These are phyloP conservation scores for Trametes maxima DNA, from an alignment of 768 basidiomycete genomes.

Conservation along the genomic window DNA sequence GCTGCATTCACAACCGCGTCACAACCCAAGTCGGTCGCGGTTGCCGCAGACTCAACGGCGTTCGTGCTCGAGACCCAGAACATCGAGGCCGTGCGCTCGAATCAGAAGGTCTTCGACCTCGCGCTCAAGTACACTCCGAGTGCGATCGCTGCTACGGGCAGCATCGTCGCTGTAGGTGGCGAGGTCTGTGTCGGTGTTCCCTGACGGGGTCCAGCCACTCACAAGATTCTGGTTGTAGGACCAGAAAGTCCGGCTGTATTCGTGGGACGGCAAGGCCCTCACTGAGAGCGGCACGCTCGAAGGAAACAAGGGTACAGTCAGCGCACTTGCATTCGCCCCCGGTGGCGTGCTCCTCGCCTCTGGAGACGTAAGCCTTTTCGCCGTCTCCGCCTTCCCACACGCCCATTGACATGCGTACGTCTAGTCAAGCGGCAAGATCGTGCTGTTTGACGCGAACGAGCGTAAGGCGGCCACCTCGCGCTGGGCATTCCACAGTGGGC, in stretches of 20 bases:
- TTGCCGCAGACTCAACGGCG: slow-evolving; percentile 59
- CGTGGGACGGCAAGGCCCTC: slow-evolving; percentile 69
- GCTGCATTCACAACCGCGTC: slow-evolving; percentile 53
- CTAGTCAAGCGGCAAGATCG: slow-evolving; percentile 85
- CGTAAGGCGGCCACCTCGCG: slow-evolving; percentile 69
- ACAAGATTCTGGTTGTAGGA: slow-evolving; percentile 46
- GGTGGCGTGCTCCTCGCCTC: slow-evolving; percentile 75
- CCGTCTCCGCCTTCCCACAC: not conserved
- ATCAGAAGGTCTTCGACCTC: slow-evolving; percentile 66
- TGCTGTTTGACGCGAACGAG: slow-evolving; percentile 71
- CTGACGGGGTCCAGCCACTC: not conserved
- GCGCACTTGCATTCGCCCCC: slow-evolving; percentile 77
- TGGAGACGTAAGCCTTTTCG: slow-evolving; percentile 76
- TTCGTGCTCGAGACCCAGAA: slow-evolving; percentile 61
- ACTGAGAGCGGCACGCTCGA: slow-evolving; percentile 60
- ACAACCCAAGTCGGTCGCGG: slow-evolving; percentile 71
- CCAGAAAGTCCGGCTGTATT: slow-evolving; percentile 70
- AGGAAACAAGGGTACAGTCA: slow-evolving; percentile 70
- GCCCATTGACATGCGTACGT: not conserved
- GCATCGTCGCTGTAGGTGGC: slow-evolving; percentile 69
- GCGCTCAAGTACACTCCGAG: slow-evolving; percentile 52
- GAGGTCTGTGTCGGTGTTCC: slow-evolving; percentile 53
- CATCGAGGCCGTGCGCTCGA: slow-evolving; percentile 69
- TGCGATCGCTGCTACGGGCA: slow-evolving; percentile 54
- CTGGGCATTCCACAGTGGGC: slow-evolving; percentile 87